Base-by-base conservation (phyloP, 768 basidiomycete species). In the Psilocybe subaeruginosa region DNA sequence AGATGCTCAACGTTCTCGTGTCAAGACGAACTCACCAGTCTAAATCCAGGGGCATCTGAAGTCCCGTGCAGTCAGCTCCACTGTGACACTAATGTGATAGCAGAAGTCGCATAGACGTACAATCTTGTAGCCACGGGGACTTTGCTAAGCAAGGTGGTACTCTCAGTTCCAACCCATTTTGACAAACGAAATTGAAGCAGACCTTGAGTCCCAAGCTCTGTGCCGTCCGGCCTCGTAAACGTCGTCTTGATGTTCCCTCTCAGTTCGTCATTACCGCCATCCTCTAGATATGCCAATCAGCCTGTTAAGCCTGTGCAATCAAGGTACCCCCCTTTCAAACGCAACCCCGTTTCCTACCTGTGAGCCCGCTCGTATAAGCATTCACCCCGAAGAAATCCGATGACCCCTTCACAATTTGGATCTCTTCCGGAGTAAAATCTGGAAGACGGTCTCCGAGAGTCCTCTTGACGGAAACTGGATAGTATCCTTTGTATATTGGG, bases 371-470 rank as follows among this genome's bases (percentile, higher is more conserved):
- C 4, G 86, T 85, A 66, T 89, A 89, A 0, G 85, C 85, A 69
- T 88, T 88, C 73, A 88, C 74, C 5, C 87, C 87, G 65, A 86
- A 86, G 74, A 89, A 89, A 68, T 87, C 88, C 3, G 86, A 85
- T 0, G 85, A 88, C 37, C 84, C 84, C 47, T 83, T 80, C 37
- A 89, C 83, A 14, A 88, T 71, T 0, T 71, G 69, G n/a, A 82
- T 58, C 60, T 90, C 85, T 29, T 85, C 86, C 1, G 74, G 60
- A 1, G 85, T 82, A 64, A 87, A 86, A 19, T 77, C 75, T 1
- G 84, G 84, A 3, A 89, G 80, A 14, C 84, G 81, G 47, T 79
- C 77, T 14, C 83, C 82, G 33, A 85, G 72, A 52, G 82, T 76
- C 19, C 75, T 66, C 48, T 78, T 77, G 60, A 89, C 76, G 48